phyloP scores from a whole-genome alignment of 2,329 filamentous ascomycete species.

The Penicillium sp. region DNA sequence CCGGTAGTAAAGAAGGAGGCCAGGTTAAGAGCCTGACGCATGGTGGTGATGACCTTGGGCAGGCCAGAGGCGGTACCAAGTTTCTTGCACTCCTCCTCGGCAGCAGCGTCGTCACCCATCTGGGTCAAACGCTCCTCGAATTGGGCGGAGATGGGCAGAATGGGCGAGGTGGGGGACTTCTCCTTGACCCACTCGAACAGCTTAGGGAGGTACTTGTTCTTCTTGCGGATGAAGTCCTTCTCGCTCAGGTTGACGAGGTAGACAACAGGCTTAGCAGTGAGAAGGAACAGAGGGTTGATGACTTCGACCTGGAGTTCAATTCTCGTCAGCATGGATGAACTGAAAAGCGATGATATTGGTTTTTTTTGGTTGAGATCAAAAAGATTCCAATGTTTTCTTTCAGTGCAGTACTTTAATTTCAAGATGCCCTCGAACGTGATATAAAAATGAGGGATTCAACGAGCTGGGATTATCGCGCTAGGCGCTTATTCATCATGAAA shows the following conservation, averaged over 20 bases:
- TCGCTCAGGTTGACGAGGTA: conserved; percentile 97
- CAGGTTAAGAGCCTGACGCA: conserved; percentile 89
- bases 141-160: conserved; percentile 89
- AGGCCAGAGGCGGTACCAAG: conserved; percentile 84
- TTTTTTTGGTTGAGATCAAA: conserved; percentile 17
- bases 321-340: conserved; percentile 26
- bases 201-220: conserved; percentile 98
- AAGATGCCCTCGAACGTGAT: conserved; percentile 76
- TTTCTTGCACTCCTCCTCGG: conserved; percentile 87
- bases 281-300: conserved; percentile 94
- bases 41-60: conserved; percentile 87
- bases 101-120: conserved; percentile 76
- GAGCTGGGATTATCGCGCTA: conserved; percentile 96
- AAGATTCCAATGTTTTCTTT: conserved; percentile 49
- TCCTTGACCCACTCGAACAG: conserved; percentile 95
- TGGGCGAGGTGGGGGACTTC: conserved; percentile 81
- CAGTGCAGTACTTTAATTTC: conserved; percentile 83
- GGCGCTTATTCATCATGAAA: conserved; percentile 97
- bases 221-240: conserved; percentile 95
- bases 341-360: conserved; percentile 20
- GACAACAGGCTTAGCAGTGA: conserved; percentile 95
- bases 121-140: conserved; percentile 90
- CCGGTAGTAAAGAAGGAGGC: conserved; percentile 97
- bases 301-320: conserved; percentile 74
- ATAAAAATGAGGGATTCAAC: conserved; percentile 81